Conservation (phyloP, 768 basidiomycete species). For the Russula sp. region DNA sequence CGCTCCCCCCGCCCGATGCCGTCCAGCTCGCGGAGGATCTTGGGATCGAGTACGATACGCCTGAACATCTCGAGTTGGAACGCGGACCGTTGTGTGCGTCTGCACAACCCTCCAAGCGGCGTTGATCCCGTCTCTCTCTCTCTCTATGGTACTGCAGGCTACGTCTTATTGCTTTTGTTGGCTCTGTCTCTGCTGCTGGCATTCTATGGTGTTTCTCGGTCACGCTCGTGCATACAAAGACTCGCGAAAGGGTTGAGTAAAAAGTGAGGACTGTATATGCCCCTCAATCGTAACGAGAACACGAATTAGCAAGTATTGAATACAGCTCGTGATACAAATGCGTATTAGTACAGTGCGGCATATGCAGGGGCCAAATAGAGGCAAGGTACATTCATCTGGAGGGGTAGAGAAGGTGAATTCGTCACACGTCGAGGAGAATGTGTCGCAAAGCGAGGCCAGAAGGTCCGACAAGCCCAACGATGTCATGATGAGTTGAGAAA, state of each 20-base stretch:
- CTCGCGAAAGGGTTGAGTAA: neutral
- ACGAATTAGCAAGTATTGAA: too few relatives aligned
- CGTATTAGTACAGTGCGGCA: conserved; percentile 21
- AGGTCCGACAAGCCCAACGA: conserved; percentile 8
- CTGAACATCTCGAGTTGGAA: conserved; percentile 65
- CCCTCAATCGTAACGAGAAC: conserved; percentile 8
- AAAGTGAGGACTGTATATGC: conserved; percentile 1
- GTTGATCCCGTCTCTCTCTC: neutral
- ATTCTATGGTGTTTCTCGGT: neutral
- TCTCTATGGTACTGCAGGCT: neutral
- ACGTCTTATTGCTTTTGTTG: neutral
- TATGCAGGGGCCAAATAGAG: neutral
- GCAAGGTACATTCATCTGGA: neutral
- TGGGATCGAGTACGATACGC: conserved; percentile 72
- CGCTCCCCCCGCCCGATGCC: conserved; percentile 60
- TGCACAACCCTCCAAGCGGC: conserved; percentile 5
- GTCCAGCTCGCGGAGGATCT: conserved; percentile 66
- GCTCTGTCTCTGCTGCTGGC: neutral
- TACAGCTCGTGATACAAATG: conserved; percentile 22
- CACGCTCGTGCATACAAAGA: too few relatives aligned
- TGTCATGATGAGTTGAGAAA: neutral
- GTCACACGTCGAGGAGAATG: neutral
- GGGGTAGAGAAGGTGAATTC: neutral
- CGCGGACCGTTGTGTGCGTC: conserved; percentile 47
- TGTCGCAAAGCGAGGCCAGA: neutral